phyloP scores from a whole-genome alignment of 176 grass and related monocot species.

The Oryza meridionalis region DNA sequence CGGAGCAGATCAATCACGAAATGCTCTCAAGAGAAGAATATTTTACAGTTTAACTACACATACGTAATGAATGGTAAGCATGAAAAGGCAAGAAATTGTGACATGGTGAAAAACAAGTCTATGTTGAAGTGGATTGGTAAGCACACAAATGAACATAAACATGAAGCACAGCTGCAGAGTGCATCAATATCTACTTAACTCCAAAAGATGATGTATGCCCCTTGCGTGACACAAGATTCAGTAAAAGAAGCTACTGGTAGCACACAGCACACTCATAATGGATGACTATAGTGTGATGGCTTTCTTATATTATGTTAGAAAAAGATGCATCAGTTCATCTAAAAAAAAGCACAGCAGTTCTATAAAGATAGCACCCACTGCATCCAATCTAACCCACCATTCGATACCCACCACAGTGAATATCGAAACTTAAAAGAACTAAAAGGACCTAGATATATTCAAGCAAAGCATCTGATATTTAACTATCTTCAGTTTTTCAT shows the following conservation, averaged over 20 bases:
- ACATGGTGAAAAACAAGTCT: not conserved
- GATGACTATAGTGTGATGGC: not conserved
- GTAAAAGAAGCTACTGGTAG: not conserved
- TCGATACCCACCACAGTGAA: not conserved
- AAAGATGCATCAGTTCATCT: not conserved
- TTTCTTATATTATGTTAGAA: not conserved
- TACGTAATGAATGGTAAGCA: not conserved
- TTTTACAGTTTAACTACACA: not conserved
- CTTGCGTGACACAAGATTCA: not conserved
- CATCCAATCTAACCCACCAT: not conserved
- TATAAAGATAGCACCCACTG: not conserved
- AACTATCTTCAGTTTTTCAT: not conserved
- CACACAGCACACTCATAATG: not conserved
- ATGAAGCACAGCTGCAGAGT: not conserved
- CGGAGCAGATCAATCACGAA: not conserved
- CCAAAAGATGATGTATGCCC: not conserved
- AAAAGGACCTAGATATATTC: not conserved
- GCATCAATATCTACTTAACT: not conserved
- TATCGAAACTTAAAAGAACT: constrained; percentile 12
- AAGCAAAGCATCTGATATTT: constrained; percentile 7
- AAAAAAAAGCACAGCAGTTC: not conserved
- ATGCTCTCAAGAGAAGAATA: not conserved
- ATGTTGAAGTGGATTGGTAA: not conserved
- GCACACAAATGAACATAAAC: not conserved
- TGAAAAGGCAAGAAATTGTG: not conserved